Conservation (phyloP, 106 monocot genomes). For the Platanthera zijinensis region DNA sequence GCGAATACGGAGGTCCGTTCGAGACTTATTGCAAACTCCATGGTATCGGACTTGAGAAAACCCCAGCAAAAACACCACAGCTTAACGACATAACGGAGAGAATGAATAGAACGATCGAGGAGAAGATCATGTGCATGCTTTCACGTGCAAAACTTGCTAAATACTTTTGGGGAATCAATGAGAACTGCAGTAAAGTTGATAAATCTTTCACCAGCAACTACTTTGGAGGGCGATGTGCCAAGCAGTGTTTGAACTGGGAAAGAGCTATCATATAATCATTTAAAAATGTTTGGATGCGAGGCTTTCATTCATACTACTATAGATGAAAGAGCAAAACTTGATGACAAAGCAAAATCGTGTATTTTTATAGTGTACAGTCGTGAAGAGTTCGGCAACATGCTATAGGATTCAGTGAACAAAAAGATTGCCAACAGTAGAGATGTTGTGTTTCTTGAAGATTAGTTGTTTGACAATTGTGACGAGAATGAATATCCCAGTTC, state of each 20-base stretch:
- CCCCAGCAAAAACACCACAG: not conserved
- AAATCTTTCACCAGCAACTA: no score
- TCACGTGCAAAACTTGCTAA: not conserved
- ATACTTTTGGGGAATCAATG: not conserved
- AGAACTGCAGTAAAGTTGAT: no score
- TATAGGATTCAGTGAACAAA: no score
- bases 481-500: no score
- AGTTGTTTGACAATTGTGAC: no score
- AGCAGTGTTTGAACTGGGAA: not conserved
- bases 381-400: no score
- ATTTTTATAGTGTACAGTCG: no score
- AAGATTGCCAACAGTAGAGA: no score
- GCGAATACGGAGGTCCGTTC: not conserved
- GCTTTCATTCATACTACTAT: not conserved
- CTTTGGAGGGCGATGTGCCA: not conserved
- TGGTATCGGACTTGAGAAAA: no score
- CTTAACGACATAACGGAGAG: not conserved
- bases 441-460: no score
- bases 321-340: not conserved
- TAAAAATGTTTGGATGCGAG: slow-evolving; percentile 6
- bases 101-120: not conserved
- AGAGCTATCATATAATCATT: not conserved
- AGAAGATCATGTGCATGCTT: not conserved
- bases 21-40: not conserved
- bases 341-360: no score